A percentile compares a stretch with the other conserved stretches of the same genome.
Conservation (phyloP, 345 rosid species). For the Cochlearia excelsa region DNA sequence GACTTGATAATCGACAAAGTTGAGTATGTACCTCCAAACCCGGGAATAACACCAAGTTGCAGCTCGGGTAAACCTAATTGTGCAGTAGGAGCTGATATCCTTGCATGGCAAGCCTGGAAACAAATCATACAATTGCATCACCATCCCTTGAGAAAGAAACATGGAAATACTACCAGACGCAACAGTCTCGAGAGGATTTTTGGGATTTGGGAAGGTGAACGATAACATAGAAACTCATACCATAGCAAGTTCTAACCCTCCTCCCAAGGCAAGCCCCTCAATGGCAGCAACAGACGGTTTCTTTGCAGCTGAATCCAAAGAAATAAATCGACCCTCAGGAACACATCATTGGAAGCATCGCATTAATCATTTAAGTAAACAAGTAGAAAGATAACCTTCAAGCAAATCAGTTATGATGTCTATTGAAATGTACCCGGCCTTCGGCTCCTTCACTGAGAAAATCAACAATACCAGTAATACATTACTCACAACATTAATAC, state of each 20-base stretch:
- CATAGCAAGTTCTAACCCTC: slow-evolving; percentile 96
- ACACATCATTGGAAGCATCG: slow-evolving; percentile 5
- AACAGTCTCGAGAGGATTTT: slow-evolving; percentile 21
- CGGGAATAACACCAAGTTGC: slow-evolving; percentile 90
- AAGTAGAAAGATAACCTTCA: slow-evolving; percentile 57
- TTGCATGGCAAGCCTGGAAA: slow-evolving; percentile 84
- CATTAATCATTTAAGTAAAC: background rate
- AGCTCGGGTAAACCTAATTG: slow-evolving; percentile 94
- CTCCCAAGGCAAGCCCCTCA: slow-evolving; percentile 97
- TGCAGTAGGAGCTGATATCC: slow-evolving; percentile 73
- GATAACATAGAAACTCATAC: slow-evolving; percentile 40
- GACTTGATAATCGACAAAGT: slow-evolving; percentile 9
- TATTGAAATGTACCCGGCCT: slow-evolving; percentile 58
- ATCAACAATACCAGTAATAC: slow-evolving; percentile 7
- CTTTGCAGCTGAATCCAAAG: slow-evolving; percentile 53
- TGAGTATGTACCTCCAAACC: slow-evolving; percentile 81
- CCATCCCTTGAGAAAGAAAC: slow-evolving; percentile 1
- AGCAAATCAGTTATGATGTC: slow-evolving; percentile 61
- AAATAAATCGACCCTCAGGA: slow-evolving; percentile 23
- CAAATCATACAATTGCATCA: slow-evolving; percentile 18
- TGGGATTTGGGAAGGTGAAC: background rate
- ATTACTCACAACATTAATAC: slow-evolving; percentile 16
- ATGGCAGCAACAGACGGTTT: slow-evolving; percentile 99
- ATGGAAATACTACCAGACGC: background rate
- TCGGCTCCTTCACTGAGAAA: slow-evolving; percentile 54